Evolutionary conservation across 2,329 filamentous ascomycete genomes (phyloP).

Genomic region (Hysterium pulicare): DNA sequence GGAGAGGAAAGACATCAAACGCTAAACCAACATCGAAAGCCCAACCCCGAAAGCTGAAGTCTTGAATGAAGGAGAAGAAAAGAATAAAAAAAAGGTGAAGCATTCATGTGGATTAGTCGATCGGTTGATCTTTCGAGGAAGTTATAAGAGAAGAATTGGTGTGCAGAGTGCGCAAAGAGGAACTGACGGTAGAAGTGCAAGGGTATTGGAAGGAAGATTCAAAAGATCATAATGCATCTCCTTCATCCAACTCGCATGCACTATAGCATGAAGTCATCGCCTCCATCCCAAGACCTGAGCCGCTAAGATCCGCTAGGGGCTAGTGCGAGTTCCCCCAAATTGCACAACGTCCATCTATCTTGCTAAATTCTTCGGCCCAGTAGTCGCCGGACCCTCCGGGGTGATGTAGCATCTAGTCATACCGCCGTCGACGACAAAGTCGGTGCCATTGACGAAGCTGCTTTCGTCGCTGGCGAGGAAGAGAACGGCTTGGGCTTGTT

Average conservation of each 20-base stretch:
- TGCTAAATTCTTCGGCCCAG: constrained; percentile 51
- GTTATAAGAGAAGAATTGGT: background rate
- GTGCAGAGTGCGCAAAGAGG: background rate
- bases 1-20: too few relatives aligned
- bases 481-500: constrained; percentile 85
- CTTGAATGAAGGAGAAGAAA: too few relatives aligned
- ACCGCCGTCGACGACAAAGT: constrained; percentile 93
- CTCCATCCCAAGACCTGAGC: background rate
- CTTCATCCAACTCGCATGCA: background rate
- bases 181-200: background rate
- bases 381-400: constrained; percentile 55
- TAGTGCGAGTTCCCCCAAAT: too few relatives aligned
- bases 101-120: too few relatives aligned
- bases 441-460: constrained; percentile 84
- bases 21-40: too few relatives aligned
- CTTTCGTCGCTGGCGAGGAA: constrained; percentile 86
- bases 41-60: too few relatives aligned
- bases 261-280: background rate
- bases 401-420: constrained; percentile 87
- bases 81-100: too few relatives aligned
- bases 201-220: background rate
- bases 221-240: background rate
- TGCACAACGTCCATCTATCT: constrained; percentile 8
- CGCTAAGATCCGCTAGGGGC: background rate
- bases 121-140: background rate